Conservation (phyloP, 106 monocot genomes). For the Cymbidium sinense region DNA sequence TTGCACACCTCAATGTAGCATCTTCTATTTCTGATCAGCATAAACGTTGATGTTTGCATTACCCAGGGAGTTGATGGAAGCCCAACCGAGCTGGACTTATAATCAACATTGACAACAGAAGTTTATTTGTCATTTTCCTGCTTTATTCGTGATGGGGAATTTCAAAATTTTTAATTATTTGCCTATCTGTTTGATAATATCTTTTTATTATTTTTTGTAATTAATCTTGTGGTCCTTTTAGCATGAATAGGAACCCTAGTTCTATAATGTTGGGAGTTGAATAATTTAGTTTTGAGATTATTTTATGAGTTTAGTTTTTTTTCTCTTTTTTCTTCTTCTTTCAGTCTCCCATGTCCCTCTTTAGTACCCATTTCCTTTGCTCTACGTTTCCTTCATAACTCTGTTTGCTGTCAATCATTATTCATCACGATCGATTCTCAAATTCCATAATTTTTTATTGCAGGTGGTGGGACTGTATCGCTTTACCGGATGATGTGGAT, state of each 20-base stretch:
- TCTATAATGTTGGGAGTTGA: not conserved
- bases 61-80: not conserved
- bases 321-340: not conserved
- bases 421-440: not conserved
- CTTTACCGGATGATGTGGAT: constrained; percentile 83
- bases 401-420: not conserved
- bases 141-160: not conserved
- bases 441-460: constrained; percentile 15
- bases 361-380: not conserved
- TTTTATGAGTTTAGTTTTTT: not conserved
- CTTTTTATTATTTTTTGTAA: not conserved
- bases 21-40: not conserved
- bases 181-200: not conserved
- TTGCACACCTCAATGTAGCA: not conserved
- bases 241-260: not conserved
- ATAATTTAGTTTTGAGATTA: not conserved
- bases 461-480: constrained; percentile 99
- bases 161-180: not conserved
- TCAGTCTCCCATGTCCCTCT: not conserved
- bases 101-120: not conserved
- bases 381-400: not conserved
- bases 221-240: not conserved
- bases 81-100: not conserved
- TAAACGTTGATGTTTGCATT: not conserved
- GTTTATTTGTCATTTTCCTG: not conserved